Conservation (phyloP, 352 stramenopile genomes). For the Blastocystis sp. region DNA sequence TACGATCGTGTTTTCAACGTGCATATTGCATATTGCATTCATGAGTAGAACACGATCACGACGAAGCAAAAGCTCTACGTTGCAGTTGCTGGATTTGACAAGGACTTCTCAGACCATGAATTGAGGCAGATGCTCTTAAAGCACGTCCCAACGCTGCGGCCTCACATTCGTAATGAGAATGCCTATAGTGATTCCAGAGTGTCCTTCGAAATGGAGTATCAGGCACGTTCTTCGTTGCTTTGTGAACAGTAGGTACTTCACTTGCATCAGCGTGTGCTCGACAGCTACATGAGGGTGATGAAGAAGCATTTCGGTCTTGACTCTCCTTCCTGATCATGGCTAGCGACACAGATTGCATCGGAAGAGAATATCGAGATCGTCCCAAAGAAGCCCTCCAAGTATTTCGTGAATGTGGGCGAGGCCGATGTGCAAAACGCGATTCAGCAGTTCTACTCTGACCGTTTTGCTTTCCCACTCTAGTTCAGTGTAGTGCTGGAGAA, state of each 20-base stretch:
- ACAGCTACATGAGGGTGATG: background rate
- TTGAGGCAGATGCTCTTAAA: constrained; percentile 4
- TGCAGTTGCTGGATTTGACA: constrained; percentile 41
- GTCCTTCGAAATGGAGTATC: constrained; percentile 43
- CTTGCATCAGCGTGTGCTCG: background rate
- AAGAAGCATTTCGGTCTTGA: constrained; percentile 34
- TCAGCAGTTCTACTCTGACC: background rate
- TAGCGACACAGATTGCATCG: constrained; percentile 19
- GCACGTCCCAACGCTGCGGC: constrained; percentile 12
- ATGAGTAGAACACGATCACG: constrained; percentile 16
- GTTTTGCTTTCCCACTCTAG: background rate
- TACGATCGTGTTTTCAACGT: constrained; percentile 46
- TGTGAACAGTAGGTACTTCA: constrained; percentile 5
- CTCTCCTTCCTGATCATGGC: background rate
- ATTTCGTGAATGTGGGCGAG: constrained; percentile 40
- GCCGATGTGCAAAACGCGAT: constrained; percentile 33
- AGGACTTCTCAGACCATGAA: constrained; percentile 25
- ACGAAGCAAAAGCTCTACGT: constrained; percentile 34
- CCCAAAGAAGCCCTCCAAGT: constrained; percentile 50
- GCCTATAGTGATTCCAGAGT: constrained; percentile 47
- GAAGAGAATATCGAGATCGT: constrained; percentile 10
- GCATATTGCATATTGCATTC: background rate
- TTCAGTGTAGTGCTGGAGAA: constrained; percentile 28
- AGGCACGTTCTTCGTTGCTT: background rate
- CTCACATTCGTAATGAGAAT: constrained; percentile 48